Evolutionary conservation across 768 basidiomycete species (phyloP), one percentile per base, ranked within the genome.

Genomic region (Lactarius trivialis): DNA sequence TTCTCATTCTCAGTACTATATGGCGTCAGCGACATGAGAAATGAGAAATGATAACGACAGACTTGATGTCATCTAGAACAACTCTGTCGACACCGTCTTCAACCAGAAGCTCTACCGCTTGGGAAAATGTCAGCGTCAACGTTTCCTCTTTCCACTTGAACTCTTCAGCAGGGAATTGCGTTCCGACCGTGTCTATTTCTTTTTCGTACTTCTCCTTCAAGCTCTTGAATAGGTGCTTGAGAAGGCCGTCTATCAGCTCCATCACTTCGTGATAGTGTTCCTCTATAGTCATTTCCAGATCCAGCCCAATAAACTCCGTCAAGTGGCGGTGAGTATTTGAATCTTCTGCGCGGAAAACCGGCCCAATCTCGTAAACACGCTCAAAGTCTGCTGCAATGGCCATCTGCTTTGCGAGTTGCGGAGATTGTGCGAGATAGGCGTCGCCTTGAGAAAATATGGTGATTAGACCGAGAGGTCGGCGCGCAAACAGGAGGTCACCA

Each of bases 351-450:
- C 97, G 92, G 80, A 98, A 98, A 59, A 98, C 96, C 60, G 88
- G 85, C 0, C 87, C 97, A 64, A 99, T 93, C 76, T 99, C 97
- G 76, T 95, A 99, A 8, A 99, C 97, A 34, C 93, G 84, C 74
- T 98, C 97, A 71, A 98, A 94, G 76, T 98, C 97, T 58, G 93
- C 94, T 36, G 97, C 93, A 69, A 99, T 98, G 63, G 90, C 91
- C 97, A 99, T 99, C 76, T 99, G 97, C 75, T 99, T 99, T 55
- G 94, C 92, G 17, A 98, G 80, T 72, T 99, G 97, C 43, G 97
- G 97, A 41, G 91, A 94, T 74, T 99, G 97, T 21, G 97, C 97
- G 43, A 99, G 82, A 79, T 81, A 99, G 2, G 97, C 97, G 67
- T 74, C 82, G 33, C 91, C 94, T 96, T 48, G 32, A 32, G 1